A percentile compares a stretch with the other conserved stretches of the same genome.
Evolutionary conservation across 257 asterid genomes (phyloP).

Genomic region (Datura wrightii): DNA sequence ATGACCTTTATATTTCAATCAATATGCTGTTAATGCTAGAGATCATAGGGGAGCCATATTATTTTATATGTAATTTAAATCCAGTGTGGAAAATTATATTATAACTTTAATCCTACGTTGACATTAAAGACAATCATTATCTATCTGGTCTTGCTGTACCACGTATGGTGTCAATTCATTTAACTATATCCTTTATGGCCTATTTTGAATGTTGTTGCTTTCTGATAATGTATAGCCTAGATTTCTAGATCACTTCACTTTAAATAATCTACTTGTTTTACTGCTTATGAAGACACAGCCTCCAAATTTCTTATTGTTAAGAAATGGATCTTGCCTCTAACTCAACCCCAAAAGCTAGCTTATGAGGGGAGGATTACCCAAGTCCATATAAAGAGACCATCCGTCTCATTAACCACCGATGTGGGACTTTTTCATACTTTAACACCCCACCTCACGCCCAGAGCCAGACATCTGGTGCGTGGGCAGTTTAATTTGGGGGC

Average conservation of each 20-base stretch:
- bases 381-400: no score
- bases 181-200: neutral
- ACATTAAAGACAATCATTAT: slow-evolving; percentile 16
- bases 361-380: no score
- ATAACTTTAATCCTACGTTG: neutral
- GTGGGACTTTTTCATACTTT: no score
- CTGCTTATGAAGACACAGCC: neutral
- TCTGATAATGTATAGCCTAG: neutral
- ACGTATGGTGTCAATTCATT: neutral
- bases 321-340: no score
- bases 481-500: no score
- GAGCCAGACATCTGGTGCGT: no score
- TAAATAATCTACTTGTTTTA: neutral
- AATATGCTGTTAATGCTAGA: neutral
- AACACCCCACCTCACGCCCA: no score
- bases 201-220: slow-evolving; percentile 6
- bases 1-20: neutral
- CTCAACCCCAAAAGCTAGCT: no score
- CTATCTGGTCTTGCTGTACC: neutral
- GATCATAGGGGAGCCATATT: neutral
- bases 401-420: no score
- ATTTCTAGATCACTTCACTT: slow-evolving; percentile 1
- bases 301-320: neutral
- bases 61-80: neutral
- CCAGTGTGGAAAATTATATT: neutral